Percentiles rank a stretch among this genome's conserved stretches.
Evolutionary conservation across 352 stramenopile genomes (phyloP).

Genomic region (Globisporangium canariense): DNA sequence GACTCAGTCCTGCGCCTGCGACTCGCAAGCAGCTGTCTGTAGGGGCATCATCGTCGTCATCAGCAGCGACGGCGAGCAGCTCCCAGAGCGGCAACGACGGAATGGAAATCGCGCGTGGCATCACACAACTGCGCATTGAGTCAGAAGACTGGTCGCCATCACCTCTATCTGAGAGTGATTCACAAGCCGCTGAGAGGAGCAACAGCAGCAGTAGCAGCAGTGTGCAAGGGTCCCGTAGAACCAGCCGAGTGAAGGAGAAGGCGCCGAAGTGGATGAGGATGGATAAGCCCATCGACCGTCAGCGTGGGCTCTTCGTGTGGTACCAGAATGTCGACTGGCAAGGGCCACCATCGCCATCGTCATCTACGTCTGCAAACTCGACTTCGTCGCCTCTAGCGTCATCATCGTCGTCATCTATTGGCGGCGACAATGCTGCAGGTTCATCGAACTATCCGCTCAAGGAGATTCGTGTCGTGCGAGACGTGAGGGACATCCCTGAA

Average conservation of each 20-base stretch:
- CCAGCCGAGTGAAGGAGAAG: neutral
- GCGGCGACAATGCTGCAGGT: neutral
- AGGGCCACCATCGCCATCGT: conserved; percentile 12
- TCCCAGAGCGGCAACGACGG: neutral
- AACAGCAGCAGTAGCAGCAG: conserved; percentile 10
- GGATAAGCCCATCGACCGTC: conserved; percentile 73
- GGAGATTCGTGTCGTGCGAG: conserved; percentile 72
- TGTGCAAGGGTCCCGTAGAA: neutral
- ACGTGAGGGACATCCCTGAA: conserved; percentile 63
- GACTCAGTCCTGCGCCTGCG: conserved; percentile 1
- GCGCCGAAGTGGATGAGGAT: conserved; percentile 45
- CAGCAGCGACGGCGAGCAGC: neutral
- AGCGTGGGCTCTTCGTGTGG: conserved; percentile 62
- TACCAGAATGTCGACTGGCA: conserved; percentile 38
- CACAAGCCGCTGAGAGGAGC: neutral
- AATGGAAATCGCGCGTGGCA: conserved; percentile 18
- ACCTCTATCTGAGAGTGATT: neutral
- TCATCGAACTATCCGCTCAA: conserved; percentile 49
- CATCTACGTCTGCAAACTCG: conserved; percentile 2
- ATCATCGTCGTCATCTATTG: conserved; percentile 11
- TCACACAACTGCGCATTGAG: conserved; percentile 59
- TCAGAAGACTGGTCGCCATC: conserved; percentile 25
- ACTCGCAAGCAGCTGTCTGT: conserved; percentile 10
- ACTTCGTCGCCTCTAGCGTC: conserved; percentile 15
- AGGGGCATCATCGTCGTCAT: neutral